Evolutionary conservation across 495 filamentous ascomycete species (phyloP).

Genomic region (Xylaria curta): DNA sequence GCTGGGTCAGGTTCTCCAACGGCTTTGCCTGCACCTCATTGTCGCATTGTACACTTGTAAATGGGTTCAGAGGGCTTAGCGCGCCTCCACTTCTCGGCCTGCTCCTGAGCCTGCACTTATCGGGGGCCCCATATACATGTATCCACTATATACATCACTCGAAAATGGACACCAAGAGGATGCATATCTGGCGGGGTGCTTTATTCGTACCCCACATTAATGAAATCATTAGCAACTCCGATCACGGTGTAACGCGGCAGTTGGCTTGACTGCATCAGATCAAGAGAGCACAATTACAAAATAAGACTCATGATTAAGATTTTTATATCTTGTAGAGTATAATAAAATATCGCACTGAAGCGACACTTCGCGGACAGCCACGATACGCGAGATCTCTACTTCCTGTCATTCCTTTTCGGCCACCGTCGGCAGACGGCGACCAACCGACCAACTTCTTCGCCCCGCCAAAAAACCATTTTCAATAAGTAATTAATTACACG

Average conservation of each 20-base stretch:
- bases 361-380: background rate
- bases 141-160: background rate
- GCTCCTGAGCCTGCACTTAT: background rate
- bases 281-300: background rate
- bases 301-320: background rate
- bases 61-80: background rate
- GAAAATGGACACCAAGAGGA: background rate
- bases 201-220: slow-evolving; percentile 11
- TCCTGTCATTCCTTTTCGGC: background rate
- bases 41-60: background rate
- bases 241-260: slow-evolving; percentile 15
- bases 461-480: slow-evolving; percentile 22
- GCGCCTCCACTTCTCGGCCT: background rate
- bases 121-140: background rate
- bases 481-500: background rate
- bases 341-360: background rate
- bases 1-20: background rate
- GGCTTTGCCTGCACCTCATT: background rate
- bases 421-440: slow-evolving; percentile 2
- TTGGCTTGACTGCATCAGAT: slow-evolving; percentile 7
- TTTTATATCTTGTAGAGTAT: background rate
- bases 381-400: background rate
- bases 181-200: slow-evolving; percentile 17
- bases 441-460: background rate
- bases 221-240: slow-evolving; percentile 14